phyloP scores from a whole-genome alignment of 306 rosid species.

The Dryas alaskensis region DNA sequence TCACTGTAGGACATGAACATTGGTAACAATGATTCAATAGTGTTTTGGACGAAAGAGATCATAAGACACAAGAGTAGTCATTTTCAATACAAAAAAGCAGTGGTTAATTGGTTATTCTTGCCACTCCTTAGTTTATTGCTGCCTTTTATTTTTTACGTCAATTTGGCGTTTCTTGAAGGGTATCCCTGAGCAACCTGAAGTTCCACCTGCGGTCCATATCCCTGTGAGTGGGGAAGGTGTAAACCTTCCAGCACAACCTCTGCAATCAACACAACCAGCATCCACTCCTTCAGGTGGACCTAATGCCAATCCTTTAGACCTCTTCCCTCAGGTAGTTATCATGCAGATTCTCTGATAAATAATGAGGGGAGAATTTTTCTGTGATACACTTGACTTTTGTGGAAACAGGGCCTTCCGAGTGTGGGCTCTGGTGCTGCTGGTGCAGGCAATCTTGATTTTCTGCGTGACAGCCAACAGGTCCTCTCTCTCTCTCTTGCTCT shows the following conservation, averaged over 20 bases:
- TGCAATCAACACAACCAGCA: constrained; percentile 64
- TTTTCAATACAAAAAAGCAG: not conserved
- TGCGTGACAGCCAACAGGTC: constrained; percentile 91
- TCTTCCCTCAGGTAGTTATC: constrained; percentile 75
- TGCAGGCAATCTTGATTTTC: constrained; percentile 79
- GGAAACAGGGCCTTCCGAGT: constrained; percentile 75
- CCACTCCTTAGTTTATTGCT: not conserved
- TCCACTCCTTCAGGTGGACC: constrained; percentile 66
- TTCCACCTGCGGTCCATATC: constrained; percentile 48
- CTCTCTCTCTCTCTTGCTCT: not conserved
- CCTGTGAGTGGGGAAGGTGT: constrained; percentile 52
- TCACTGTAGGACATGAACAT: not conserved
- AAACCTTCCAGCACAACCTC: constrained; percentile 51
- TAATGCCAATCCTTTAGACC: constrained; percentile 88
- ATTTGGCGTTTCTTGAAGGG: constrained; percentile 48
- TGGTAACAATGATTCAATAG: not conserved
- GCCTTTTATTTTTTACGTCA: not conserved
- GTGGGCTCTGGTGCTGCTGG: constrained; percentile 59
- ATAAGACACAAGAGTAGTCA: not conserved
- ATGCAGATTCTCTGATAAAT: not conserved
- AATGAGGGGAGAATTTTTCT: not conserved
- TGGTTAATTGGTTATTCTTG: not conserved
- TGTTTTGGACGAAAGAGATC: not conserved
- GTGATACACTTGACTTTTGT: constrained; percentile 23
- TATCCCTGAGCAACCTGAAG: constrained; percentile 89